Evolutionary conservation across 352 stramenopile species (phyloP).

Genomic region (Blastocystis sp.): DNA sequence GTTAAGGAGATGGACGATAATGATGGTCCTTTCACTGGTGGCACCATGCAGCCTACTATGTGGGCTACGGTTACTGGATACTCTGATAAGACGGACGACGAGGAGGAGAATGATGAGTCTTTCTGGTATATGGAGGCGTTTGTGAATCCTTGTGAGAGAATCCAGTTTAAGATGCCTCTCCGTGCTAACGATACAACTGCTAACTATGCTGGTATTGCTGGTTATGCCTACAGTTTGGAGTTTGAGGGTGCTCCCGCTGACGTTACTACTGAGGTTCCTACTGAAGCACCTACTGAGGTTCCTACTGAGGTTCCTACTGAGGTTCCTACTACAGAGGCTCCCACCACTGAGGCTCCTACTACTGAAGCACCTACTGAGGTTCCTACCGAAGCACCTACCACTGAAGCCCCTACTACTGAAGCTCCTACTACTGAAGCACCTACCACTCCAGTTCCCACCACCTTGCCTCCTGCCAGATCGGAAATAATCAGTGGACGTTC

Average conservation of each 20-base stretch:
- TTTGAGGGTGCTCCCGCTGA: background rate
- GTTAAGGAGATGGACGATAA: background rate
- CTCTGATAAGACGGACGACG: background rate
- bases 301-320: conserved; percentile 36
- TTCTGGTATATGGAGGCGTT: background rate
- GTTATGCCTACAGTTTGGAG: background rate
- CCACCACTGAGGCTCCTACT: background rate
- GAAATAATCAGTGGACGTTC: background rate
- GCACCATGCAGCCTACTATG: background rate
- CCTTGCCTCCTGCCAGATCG: background rate
- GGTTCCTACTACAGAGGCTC: background rate
- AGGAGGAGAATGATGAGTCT: background rate
- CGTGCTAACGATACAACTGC: conserved; percentile 23
- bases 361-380: conserved; percentile 27
- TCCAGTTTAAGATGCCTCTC: background rate
- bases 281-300: conserved; percentile 22
- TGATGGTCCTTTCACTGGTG: background rate
- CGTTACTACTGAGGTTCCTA: background rate
- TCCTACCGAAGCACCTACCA: conserved; percentile 11
- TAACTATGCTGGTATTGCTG: conserved; percentile 59
- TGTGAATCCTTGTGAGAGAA: background rate
- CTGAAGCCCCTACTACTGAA: background rate
- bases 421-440: conserved; percentile 14
- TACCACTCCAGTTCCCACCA: background rate
- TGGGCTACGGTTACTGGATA: background rate